These are phyloP conservation scores for Cyberlindnera maclurae DNA, from an alignment of 805 yeast species.

Conservation along the genomic window DNA sequence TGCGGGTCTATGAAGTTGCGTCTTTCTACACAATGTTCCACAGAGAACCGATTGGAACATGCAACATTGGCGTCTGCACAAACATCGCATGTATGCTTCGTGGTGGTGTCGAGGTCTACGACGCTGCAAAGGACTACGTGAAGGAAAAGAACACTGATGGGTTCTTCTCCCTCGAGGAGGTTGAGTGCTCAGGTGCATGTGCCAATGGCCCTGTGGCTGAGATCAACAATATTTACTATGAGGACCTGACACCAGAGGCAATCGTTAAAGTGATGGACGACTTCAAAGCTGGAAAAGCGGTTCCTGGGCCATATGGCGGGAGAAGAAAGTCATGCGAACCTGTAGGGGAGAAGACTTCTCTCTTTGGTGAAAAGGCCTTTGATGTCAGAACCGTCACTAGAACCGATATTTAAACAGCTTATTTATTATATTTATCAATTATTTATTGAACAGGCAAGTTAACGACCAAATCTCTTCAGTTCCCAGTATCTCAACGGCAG, in stretches of 20 bases:
- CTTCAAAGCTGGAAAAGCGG: constrained; percentile 53
- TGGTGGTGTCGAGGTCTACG: constrained; percentile 73
- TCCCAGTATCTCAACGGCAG: constrained; percentile 62
- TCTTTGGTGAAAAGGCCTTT: constrained; percentile 53
- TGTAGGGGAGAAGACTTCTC: constrained; percentile 56
- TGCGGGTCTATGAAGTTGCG: constrained; percentile 91
- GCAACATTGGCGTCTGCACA: constrained; percentile 78
- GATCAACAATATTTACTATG: constrained; percentile 74
- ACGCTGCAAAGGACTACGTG: constrained; percentile 54
- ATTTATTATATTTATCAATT: background rate
- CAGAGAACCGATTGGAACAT: constrained; percentile 80
- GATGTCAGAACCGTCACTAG: constrained; percentile 68
- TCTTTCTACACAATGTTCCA: constrained; percentile 90
- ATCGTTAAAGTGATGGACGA: constrained; percentile 55
- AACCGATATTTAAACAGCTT: constrained; percentile 44
- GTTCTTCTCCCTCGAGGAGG: constrained; percentile 76
- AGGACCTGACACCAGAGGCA: constrained; percentile 68
- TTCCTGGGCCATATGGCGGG: constrained; percentile 63
- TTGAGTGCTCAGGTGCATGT: constrained; percentile 89
- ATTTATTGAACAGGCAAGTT: constrained; percentile 1
- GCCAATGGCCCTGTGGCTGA: constrained; percentile 88
- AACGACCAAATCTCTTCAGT: constrained; percentile 47
- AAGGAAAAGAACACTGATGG: constrained; percentile 68
- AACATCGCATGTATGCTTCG: constrained; percentile 87
- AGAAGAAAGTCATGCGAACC: constrained; percentile 72